Base-by-base conservation (phyloP, 2,329 filamentous ascomycete species). In the Aspergillus amoenus region DNA sequence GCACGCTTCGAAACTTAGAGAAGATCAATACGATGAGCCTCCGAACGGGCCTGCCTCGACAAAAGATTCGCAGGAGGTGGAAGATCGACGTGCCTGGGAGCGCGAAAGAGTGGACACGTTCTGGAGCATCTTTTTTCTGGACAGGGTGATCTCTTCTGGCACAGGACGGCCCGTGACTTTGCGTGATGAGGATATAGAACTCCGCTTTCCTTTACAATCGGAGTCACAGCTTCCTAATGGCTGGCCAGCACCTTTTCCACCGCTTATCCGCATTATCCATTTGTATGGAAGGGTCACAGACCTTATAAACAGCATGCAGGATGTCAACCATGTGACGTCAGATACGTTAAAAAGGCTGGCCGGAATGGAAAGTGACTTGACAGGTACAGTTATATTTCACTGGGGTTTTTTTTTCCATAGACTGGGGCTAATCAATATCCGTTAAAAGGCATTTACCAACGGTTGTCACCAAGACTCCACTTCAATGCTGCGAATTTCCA, bases 401-500 rank as follows among this genome's bases (percentile, higher is more conserved):
- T 48, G 18, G 3, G 18, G 17, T 24, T 8, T 24, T 30, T 21
- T 30, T 32, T 30, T 24, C 54, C 15, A 18, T 34, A 24, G 27
- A 11, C 18, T 45, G 3, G 9, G 34, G 34, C 56, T 64, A 32
- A 62, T 22, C 13, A 18, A 34, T 32, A 11, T 40, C 15, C 30
- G 18, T 18, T 43, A 15, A 30, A 12, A 55, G 78, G 81, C 9
- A 85, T 86, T 51, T 86, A 95, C 68, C 90, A 93, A 70, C 85
- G 83, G 51, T 83, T 93, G 65, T 90, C 92, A 41, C 79, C 83
- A 3, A 85, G 84, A 46, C 80, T 96, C 8, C 88, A 92, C 69
- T 96, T 96, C 74, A 92, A 93, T 69, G 90, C 89, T 8, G 79
- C 86, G 66, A 95, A 95, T 73, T 96, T 96, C 70, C 90, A 92